phyloP scores from a whole-genome alignment of 2,329 filamentous ascomycete genomes.

The Cercospora sesami region DNA sequence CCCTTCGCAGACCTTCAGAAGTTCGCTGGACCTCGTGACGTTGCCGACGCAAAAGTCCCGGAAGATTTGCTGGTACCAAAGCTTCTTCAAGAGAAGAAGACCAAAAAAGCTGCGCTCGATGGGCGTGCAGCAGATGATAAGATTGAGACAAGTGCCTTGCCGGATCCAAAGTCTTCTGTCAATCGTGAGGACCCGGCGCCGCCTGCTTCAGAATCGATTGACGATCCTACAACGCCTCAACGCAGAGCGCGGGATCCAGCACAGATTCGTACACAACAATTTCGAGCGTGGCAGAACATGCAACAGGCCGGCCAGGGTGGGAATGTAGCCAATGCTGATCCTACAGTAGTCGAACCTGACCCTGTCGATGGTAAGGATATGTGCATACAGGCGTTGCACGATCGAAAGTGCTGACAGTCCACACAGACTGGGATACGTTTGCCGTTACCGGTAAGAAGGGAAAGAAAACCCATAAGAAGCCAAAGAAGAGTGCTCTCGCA shows the following conservation, averaged over 20 bases:
- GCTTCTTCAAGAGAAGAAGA: background rate
- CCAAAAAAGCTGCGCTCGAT: background rate
- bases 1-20: background rate
- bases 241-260: background rate
- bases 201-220: background rate
- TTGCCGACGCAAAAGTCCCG: background rate
- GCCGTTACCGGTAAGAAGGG: background rate
- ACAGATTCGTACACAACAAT: background rate
- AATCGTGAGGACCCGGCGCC: background rate
- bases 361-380: background rate
- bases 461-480: background rate
- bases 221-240: background rate
- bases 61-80: background rate
- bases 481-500: background rate
- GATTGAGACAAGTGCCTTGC: background rate
- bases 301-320: background rate
- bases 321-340: background rate
- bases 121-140: background rate
- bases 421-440: background rate
- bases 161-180: background rate
- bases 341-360: background rate
- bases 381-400: background rate
- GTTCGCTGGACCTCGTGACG: background rate
- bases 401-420: background rate
- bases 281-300: background rate